These are phyloP conservation scores for Starmerella lactis-condensi DNA, from an alignment of 805 yeast genomes.

Conservation along the genomic window DNA sequence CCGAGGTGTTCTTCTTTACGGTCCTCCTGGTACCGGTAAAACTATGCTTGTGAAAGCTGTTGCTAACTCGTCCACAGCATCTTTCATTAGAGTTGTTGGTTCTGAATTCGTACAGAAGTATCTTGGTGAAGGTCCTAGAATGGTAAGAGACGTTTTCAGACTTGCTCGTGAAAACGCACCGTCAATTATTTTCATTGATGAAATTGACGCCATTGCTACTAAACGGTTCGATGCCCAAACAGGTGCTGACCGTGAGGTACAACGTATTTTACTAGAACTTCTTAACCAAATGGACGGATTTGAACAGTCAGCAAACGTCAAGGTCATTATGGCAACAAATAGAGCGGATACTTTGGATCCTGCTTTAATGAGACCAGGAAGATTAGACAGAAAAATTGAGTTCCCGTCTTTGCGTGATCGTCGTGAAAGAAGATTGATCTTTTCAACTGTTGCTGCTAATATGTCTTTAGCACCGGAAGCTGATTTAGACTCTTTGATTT, in stretches of 20 bases:
- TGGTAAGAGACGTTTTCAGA: conserved; percentile 96
- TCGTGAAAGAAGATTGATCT: conserved; percentile 92
- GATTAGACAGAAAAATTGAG: conserved; percentile 94
- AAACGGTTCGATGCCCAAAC: conserved; percentile 99
- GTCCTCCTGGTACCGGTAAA: conserved; percentile 99
- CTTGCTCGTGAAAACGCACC: conserved; percentile 96
- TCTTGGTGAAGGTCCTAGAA: conserved; percentile 97
- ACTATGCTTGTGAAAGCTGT: conserved; percentile 98
- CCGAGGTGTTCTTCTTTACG: conserved; percentile 87
- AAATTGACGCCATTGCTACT: conserved; percentile 97
- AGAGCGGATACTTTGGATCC: conserved; percentile 99
- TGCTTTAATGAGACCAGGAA: conserved; percentile 93
- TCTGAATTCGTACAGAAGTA: conserved; percentile 97
- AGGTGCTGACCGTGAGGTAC: conserved; percentile 98
- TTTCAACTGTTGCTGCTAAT: conserved; percentile 86
- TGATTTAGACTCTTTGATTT: conserved; percentile 82
- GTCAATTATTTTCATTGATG: conserved; percentile 91
- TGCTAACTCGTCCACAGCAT: conserved; percentile 87
- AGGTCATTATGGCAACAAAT: conserved; percentile 98
- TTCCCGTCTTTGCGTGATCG: conserved; percentile 92
- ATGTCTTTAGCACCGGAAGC: conserved; percentile 98
- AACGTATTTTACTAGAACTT: conserved; percentile 86
- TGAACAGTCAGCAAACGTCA: conserved; percentile 85
- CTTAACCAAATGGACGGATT: conserved; percentile 99
- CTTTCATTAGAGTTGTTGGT: conserved; percentile 92